phyloP scores from a whole-genome alignment of 495 filamentous ascomycete species.

The Trypethelium eluteriae region DNA sequence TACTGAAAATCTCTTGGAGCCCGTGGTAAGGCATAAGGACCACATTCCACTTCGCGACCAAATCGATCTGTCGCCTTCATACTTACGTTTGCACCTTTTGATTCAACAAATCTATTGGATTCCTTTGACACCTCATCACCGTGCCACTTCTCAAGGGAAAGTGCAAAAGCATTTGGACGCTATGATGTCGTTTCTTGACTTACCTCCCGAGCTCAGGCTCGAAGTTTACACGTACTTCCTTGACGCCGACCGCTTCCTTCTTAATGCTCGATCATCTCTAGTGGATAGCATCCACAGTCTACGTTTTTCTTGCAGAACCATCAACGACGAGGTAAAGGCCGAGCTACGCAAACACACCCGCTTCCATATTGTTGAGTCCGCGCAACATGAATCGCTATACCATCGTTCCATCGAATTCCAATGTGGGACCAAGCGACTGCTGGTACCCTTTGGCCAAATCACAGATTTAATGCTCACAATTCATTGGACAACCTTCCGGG shows the following conservation, averaged over 20 bases:
- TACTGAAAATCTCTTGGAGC: no score
- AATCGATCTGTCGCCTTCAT: no score
- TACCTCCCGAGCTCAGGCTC: slow-evolving; percentile 12
- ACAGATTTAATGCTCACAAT: not conserved
- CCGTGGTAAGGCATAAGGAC: no score
- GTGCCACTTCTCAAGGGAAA: not conserved
- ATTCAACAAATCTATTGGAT: not conserved
- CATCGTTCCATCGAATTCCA: not conserved
- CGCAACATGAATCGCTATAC: not conserved
- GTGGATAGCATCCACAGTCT: not conserved
- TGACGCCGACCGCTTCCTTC: not conserved
- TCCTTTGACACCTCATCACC: no score
- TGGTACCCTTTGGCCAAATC: not conserved
- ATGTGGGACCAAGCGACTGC: not conserved
- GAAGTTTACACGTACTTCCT: slow-evolving; percentile 1
- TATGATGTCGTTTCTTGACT: not conserved
- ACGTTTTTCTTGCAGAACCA: not conserved
- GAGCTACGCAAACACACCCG: not conserved
- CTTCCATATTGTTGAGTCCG: not conserved
- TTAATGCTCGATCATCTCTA: not conserved
- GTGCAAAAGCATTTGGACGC: not conserved
- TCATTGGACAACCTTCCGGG: not conserved
- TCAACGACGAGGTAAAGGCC: not conserved
- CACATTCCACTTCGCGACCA: no score
- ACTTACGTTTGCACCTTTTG: not conserved